Evolutionary conservation across 495 filamentous ascomycete species (phyloP).

Genomic region (Hypoxylon lenormandii): DNA sequence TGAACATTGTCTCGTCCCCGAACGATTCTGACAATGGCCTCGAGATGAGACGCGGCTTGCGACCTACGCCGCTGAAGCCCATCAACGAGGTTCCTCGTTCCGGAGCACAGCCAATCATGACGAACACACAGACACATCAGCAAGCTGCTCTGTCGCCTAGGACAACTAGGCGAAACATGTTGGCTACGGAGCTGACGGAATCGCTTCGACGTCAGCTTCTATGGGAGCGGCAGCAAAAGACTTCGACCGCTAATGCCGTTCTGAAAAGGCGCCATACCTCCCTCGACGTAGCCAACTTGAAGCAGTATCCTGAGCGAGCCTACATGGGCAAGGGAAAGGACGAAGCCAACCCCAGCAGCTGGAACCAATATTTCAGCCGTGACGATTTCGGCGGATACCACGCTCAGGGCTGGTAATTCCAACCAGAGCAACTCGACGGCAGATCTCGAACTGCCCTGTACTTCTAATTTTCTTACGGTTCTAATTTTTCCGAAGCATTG

Average conservation of each 20-base stretch:
- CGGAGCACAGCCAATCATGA: constrained; percentile 80
- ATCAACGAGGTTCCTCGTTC: constrained; percentile 79
- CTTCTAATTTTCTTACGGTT: constrained; percentile 48
- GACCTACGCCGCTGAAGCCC: constrained; percentile 61
- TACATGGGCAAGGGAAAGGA: constrained; percentile 62
- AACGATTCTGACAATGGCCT: constrained; percentile 73
- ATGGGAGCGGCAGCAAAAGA: constrained; percentile 71
- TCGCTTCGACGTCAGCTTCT: constrained; percentile 63
- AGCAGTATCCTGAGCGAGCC: constrained; percentile 74
- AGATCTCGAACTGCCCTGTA: constrained; percentile 58
- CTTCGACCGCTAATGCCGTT: constrained; percentile 85
- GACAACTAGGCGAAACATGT: constrained; percentile 96
- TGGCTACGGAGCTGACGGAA: constrained; percentile 83
- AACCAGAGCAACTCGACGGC: constrained; percentile 47
- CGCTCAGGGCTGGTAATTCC: constrained; percentile 65
- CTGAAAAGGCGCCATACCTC: constrained; percentile 92
- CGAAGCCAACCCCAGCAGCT: constrained; percentile 60
- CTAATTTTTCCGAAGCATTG: constrained; percentile 50
- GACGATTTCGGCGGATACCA: constrained; percentile 64
- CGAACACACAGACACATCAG: constrained; percentile 74
- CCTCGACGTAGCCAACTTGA: constrained; percentile 84
- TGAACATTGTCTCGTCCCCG: constrained; percentile 78
- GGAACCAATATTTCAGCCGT: constrained; percentile 64
- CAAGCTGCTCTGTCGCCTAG: constrained; percentile 81
- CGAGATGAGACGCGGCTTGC: constrained; percentile 70